Base-by-base conservation (phyloP, 2,329 filamentous ascomycete species). In the Amauroascus verrucosus region DNA sequence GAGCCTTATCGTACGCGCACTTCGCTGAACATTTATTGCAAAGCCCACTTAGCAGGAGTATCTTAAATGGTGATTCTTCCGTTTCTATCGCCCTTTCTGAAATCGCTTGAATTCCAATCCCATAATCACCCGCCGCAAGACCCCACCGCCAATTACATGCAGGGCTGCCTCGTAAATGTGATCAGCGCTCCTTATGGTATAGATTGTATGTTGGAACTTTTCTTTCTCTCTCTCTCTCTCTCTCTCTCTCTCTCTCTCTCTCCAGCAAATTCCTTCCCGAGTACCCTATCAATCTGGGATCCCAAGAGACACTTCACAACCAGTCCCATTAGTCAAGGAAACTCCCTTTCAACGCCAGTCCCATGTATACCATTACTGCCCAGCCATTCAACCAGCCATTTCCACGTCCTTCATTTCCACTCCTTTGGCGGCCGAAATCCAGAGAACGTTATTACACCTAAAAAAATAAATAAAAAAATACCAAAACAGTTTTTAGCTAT, bases 381-480 rank as follows among this genome's bases (percentile, higher is more conserved):
- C 16, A n/a, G 11, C 7, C 22, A 28, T n/a, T 53, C 30, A 58
- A 35, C 54, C 58, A 3, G 48, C 28, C 59, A 71, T 65, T 56
- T 68, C 65, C 48, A 72, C 57, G 56, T 73, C 67, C 53, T 65
- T 73, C 72, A 71, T 74, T 59, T 74, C 70, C 54, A 76, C 72
- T 47, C 72, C 73, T 43, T 78, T 75, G 24, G 76, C 77, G 40
- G 75, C 76, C 33, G 77, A 79, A 64, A 97, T 91, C 85, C 88
- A 97, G 45, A 97, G 78, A n/a, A 97, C 91, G 67, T 97, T 97
- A 74, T 97, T 97, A 74, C 89, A 94, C 67, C 86, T 88, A 60
- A 57, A 51, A 18, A 35, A 11, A 35, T 14, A 9, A 30, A 30
- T 9, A 4, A 35, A 11, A 11, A 35, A 7, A 38, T 18, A 14